Conservation (phyloP, 2,329 filamentous ascomycete species). For the Amauroascus verrucosus region DNA sequence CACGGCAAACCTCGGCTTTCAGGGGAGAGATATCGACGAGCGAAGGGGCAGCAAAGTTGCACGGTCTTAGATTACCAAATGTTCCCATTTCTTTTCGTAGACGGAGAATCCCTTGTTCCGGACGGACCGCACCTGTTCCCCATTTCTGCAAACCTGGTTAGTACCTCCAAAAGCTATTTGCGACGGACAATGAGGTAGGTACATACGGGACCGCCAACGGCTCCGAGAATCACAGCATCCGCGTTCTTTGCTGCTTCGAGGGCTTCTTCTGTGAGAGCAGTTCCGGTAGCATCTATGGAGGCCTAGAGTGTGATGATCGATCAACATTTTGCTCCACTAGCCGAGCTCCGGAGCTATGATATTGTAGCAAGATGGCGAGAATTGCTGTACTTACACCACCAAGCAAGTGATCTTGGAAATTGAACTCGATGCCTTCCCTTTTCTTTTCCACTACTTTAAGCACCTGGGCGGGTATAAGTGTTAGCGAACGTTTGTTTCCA, state of each 20-base stretch:
- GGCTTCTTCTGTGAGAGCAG: conserved; percentile 70
- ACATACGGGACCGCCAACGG: conserved; percentile 76
- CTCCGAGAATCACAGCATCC: conserved; percentile 82
- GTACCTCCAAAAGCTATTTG: background rate
- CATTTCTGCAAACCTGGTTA: conserved; percentile 47
- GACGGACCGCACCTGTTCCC: conserved; percentile 78
- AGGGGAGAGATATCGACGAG: conserved; percentile 79
- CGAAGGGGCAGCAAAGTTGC: conserved; percentile 83
- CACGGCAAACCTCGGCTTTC: conserved; percentile 72
- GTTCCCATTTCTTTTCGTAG: conserved; percentile 90
- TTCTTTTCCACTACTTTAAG: conserved; percentile 67
- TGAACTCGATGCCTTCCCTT: conserved; percentile 66
- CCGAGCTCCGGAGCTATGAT: background rate
- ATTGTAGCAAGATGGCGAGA: background rate
- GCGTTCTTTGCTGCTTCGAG: conserved; percentile 73
- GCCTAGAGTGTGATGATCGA: conserved; percentile 43
- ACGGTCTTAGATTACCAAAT: conserved; percentile 91
- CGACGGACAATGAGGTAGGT: background rate
- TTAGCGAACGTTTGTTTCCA: background rate
- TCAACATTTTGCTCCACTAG: background rate
- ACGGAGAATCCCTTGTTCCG: conserved; percentile 81
- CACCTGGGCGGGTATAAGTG: conserved; percentile 43
- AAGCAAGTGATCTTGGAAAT: conserved; percentile 79
- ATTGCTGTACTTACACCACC: conserved; percentile 63
- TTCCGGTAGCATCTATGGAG: conserved; percentile 75